Percentiles rank a stretch among this genome's conserved stretches.
These are phyloP conservation scores for Phytophthora melonis DNA, from an alignment of 352 stramenopile species.

Conservation along the genomic window DNA sequence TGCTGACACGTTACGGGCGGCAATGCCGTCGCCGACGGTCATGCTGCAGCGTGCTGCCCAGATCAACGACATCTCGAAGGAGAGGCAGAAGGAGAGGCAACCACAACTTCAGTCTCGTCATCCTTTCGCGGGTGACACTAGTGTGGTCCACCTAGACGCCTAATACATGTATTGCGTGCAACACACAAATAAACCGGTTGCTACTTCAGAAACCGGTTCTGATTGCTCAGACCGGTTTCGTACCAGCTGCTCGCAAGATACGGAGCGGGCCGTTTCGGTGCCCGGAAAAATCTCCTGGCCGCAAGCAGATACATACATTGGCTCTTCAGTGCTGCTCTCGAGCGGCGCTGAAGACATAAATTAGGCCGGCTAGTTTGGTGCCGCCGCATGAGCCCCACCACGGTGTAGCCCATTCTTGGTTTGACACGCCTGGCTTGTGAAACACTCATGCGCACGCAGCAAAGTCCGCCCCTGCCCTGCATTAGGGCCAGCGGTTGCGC, in stretches of 20 bases:
- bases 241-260: conserved; percentile 7
- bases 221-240: not conserved
- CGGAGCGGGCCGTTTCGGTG: conserved; percentile 15
- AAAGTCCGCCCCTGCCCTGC: conserved; percentile 13
- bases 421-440: not conserved
- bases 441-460: not conserved
- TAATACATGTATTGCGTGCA: not conserved
- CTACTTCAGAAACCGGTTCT: not conserved
- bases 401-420: not conserved
- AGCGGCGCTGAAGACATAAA: too few relatives aligned
- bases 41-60: not conserved
- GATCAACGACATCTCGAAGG: too few relatives aligned
- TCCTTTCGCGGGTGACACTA: too few relatives aligned
- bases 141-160: too few relatives aligned
- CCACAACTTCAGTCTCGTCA: too few relatives aligned
- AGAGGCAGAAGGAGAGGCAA: too few relatives aligned
- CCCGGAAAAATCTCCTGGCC: conserved; percentile 27
- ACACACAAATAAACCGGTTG: not conserved
- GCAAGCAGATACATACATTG: too few relatives aligned
- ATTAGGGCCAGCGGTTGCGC: conserved; percentile 14
- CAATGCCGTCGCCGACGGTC: not conserved
- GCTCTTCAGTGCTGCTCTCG: too few relatives aligned
- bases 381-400: too few relatives aligned
- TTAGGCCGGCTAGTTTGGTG: too few relatives aligned
- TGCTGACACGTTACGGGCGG: conserved; percentile 20